phyloP scores from a whole-genome alignment of 345 rosid genomes.

The Gossypium arboreum region DNA sequence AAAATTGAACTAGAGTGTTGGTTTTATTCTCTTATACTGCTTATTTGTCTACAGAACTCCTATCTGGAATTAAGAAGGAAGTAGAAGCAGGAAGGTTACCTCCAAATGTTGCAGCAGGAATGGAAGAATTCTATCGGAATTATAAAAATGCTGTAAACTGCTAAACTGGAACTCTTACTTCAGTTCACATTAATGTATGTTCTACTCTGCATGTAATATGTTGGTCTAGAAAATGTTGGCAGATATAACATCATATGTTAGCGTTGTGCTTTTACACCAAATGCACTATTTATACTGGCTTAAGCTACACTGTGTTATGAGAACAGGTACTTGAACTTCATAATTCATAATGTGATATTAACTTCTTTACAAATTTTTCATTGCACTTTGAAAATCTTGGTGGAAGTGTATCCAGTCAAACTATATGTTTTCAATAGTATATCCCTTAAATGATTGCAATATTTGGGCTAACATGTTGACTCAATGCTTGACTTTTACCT shows the following conservation, averaged over 20 bases:
- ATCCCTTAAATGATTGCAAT: not conserved
- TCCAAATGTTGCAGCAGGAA: slow-evolving; percentile 65
- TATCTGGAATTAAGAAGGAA: slow-evolving; percentile 70
- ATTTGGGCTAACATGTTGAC: not conserved
- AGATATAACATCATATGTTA: not conserved
- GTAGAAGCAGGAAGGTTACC: slow-evolving; percentile 70
- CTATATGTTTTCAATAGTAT: not conserved
- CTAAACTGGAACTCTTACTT: slow-evolving; percentile 30
- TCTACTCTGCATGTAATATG: not conserved
- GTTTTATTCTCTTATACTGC: slow-evolving; percentile 18
- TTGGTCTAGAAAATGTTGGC: not conserved
- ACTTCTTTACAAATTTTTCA: not conserved
- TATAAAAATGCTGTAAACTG: slow-evolving; percentile 82
- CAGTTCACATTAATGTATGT: slow-evolving; percentile 14
- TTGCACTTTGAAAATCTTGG: not conserved
- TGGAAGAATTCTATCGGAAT: slow-evolving; percentile 82
- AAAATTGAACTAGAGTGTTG: not conserved
- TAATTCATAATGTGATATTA: not conserved
- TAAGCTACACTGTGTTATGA: not conserved
- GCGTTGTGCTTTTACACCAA: not conserved
- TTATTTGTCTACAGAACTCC: slow-evolving; percentile 51
- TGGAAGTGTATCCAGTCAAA: not conserved
- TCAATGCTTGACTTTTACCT: not conserved
- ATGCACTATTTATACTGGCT: not conserved
- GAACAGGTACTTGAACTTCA: not conserved